phyloP scores from a whole-genome alignment of 345 rosid species.

The Zanthoxylum bungeanum region DNA sequence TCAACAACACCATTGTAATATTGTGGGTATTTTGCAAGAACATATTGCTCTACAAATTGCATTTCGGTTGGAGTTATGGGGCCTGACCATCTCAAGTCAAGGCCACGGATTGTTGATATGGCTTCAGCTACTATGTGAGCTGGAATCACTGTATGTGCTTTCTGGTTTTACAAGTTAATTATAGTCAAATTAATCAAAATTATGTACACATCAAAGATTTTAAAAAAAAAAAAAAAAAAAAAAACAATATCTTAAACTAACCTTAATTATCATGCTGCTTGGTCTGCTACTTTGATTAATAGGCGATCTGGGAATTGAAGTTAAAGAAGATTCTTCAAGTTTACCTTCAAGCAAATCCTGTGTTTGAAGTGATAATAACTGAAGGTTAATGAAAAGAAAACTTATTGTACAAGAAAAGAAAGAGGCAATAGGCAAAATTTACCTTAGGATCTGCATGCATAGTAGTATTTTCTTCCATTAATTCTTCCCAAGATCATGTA shows the following conservation, averaged over 20 bases:
- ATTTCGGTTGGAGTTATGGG: conserved; percentile 66
- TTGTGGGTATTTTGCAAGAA: conserved; percentile 65
- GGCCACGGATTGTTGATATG: conserved; percentile 48
- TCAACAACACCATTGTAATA: conserved; percentile 47
- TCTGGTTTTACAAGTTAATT: conserved; percentile 43
- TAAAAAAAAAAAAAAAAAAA: background rate
- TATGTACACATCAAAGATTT: too few species aligned
- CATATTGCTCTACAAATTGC: conserved; percentile 60
- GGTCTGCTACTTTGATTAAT: conserved; percentile 34
- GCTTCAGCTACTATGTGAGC: conserved; percentile 62
- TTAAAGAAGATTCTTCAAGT: conserved; percentile 19
- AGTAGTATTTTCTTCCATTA: conserved; percentile 12
- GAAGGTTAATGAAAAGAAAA: background rate
- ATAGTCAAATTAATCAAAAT: too few species aligned
- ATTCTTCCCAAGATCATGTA: conserved; percentile 15
- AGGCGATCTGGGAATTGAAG: conserved; percentile 21
- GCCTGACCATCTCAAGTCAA: conserved; percentile 70
- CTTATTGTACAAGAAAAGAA: background rate
- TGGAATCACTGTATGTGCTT: conserved; percentile 40
- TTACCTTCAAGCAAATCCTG: conserved; percentile 20
- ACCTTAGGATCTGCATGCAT: conserved; percentile 24
- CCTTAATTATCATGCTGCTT: conserved; percentile 50
- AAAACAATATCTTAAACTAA: conserved; percentile 3
- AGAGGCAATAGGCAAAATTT: background rate
- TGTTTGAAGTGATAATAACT: background rate